Evolutionary conservation across 352 stramenopile genomes (phyloP), one percentile per base, ranked within the genome.

Genomic region (Phytopythium mirpurense): DNA sequence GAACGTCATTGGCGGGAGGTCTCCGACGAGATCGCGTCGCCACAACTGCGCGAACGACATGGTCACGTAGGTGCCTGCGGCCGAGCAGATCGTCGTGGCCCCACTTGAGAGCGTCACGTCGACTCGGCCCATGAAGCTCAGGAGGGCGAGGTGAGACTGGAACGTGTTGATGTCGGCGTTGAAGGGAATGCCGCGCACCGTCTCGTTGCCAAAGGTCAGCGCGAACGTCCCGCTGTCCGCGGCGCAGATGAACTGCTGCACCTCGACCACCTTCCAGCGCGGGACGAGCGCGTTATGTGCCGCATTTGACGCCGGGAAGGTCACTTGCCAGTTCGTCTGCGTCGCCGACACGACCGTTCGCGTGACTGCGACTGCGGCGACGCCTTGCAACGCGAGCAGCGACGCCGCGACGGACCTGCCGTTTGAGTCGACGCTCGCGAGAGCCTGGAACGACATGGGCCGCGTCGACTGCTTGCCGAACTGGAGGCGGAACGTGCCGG

Each of bases 201-300:
- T 86, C 27, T 81, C 37, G 43, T 77, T 76, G 29, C 52, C 68
- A 40, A 89, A 80, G 7, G 67, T 84, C 46, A 90, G 52, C 7
- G 72, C 63, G n/a, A 90, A 86, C 18, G 68, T 54, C 0, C 78
- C 81, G 0, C 65, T 61, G 54, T 88, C 74, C 0, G 81, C 81
- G 8, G 79, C 79, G 49, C 81, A 92, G 35, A 88, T 86, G 50
- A 92, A 92, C 37, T 84, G 75, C 54, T 92, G 81, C 23, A 88
- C 74, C 60, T 92, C 81, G 35, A 85, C 45, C 6, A 72, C 65
- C 51, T 74, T 77, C 80, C 80, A 91, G 1, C 54, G 54, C 1
- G 78, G 69, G 0, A 72, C 57, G 21, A 89, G 44, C 1, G 69
- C 72, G 32, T 72, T 85, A 14, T 91, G 80, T 14, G 60, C 64